Percentiles rank a stretch among this genome's conserved stretches.
These are phyloP conservation scores for Penicillium sp. DNA, from an alignment of 2,329 filamentous ascomycete genomes.

Conservation along the genomic window DNA sequence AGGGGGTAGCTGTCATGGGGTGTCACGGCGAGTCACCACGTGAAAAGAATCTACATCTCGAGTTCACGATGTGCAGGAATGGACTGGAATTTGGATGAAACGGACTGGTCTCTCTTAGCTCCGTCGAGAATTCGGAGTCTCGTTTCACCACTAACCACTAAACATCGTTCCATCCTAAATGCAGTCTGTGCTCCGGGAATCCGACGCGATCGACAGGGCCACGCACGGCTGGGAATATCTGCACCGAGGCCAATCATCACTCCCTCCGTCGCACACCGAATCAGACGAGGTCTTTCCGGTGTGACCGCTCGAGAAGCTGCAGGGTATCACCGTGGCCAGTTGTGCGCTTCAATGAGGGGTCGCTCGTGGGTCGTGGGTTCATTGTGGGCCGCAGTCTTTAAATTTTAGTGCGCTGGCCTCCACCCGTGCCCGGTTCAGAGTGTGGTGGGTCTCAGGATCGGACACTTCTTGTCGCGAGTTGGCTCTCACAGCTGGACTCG, in stretches of 20 bases:
- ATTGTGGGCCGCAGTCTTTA: slow-evolving; percentile 5
- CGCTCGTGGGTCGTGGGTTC: neutral
- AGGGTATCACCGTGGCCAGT: neutral
- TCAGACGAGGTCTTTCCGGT: slow-evolving; percentile 13
- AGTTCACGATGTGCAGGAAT: neutral
- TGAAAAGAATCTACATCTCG: neutral
- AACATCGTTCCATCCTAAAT: slow-evolving; percentile 6
- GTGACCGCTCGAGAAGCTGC: slow-evolving; percentile 12
- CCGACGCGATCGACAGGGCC: slow-evolving; percentile 14
- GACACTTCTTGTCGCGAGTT: neutral
- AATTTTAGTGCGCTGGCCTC: neutral
- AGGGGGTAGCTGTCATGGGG: neutral
- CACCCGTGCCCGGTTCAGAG: neutral
- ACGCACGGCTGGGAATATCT: slow-evolving; percentile 3
- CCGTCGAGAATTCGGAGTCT: slow-evolving; percentile 5
- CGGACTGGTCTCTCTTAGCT: slow-evolving; percentile 1
- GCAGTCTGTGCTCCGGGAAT: slow-evolving; percentile 16
- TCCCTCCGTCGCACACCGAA: slow-evolving; percentile 3
- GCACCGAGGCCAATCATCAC: slow-evolving; percentile 15
- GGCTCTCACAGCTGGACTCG: neutral
- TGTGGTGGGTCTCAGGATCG: neutral
- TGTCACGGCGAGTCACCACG: neutral
- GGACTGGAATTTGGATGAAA: slow-evolving; percentile 16
- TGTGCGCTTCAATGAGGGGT: neutral
- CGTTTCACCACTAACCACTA: slow-evolving; percentile 19